Evolutionary conservation across 2,329 filamentous ascomycete species (phyloP), one percentile per base, ranked within the genome.

Genomic region (Apiospora arundinis): DNA sequence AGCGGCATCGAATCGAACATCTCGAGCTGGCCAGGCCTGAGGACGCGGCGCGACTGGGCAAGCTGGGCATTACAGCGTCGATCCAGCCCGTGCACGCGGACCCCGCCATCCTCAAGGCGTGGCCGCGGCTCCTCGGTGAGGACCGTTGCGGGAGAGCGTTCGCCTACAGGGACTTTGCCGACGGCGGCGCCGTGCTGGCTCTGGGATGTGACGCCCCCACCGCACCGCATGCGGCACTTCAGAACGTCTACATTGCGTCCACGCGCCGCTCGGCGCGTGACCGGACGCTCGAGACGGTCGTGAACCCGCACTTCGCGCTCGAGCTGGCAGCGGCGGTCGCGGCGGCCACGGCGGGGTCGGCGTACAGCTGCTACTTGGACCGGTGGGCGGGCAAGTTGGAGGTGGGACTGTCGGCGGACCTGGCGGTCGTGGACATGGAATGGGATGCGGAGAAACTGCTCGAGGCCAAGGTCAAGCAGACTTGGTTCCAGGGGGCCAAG

Each of bases 1-100:
- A 85, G 9, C 85, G 90, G 2, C 90, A 91, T 68, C 85, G 90
- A 21, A 89, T 92, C 74, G 90, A 92, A 79, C 90, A 92, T 76
- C 81, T 92, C 4, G 90, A 92, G 77, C 83, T 92, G 42, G 83
- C 89, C 0, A 84, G 84, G 0, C 82, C 83, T 0, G 82, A 83
- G 70, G 90, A 92, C 74, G 90, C 88, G 0, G 81, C 76, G 2
- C 82, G 90, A 0, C 84, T 92, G 0, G 90, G 89, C 7, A 76
- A 81, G 32, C 80, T 90, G 4, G 89, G 90, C 67, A 91, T 92
- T 79, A 90, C 87, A 0, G 88, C 88, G 0, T 89, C 86, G 0
- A 83, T 90, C 21, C 88, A 90, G 75, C 86, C 88, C 0, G 88
- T 90, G 0, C 88, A 90, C 73, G 83, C 87, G 0, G 88, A 90